Percentiles rank a stretch among this genome's conserved stretches.
Conservation (phyloP, 106 monocot species). For the Agapanthus africanus region DNA sequence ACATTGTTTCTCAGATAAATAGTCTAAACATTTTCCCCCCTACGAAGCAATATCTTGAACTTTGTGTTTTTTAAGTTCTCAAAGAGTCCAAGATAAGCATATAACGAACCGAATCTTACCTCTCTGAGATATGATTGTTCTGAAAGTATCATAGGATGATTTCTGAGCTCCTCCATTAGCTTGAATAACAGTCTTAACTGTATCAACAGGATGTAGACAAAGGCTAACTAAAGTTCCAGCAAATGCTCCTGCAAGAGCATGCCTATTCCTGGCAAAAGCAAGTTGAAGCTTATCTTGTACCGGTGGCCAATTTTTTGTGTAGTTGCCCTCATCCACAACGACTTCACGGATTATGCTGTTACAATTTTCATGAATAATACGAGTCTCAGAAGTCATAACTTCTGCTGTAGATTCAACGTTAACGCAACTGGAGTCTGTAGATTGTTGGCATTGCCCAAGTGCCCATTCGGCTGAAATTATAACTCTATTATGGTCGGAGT, state of each 20-base stretch:
- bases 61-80: too few relatives aligned
- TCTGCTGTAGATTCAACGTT: constrained; percentile 19
- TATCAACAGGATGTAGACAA: constrained; percentile 91
- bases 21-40: too few relatives aligned
- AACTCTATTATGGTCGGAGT: constrained; percentile 14
- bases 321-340: not conserved
- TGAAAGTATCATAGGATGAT: constrained; percentile 32
- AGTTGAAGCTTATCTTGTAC: constrained; percentile 32
- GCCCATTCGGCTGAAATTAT: constrained; percentile 11
- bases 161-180: constrained; percentile 29
- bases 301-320: constrained; percentile 7
- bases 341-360: constrained; percentile 12
- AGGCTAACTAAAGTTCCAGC: constrained; percentile 85
- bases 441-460: constrained; percentile 13
- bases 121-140: constrained; percentile 62
- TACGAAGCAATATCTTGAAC: too few relatives aligned
- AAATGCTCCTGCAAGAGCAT: constrained; percentile 86
- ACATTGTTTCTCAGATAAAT: too few relatives aligned
- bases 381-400: constrained; percentile 13
- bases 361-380: constrained; percentile 7
- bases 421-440: constrained; percentile 8
- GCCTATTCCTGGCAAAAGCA: constrained; percentile 43
- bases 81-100: too few relatives aligned
- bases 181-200: constrained; percentile 90
- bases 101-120: constrained; percentile 23